A percentile compares a stretch with the other conserved stretches of the same genome.
Conservation (phyloP, 2,329 filamentous ascomycete genomes). For the Scedosporium dehoogii region DNA sequence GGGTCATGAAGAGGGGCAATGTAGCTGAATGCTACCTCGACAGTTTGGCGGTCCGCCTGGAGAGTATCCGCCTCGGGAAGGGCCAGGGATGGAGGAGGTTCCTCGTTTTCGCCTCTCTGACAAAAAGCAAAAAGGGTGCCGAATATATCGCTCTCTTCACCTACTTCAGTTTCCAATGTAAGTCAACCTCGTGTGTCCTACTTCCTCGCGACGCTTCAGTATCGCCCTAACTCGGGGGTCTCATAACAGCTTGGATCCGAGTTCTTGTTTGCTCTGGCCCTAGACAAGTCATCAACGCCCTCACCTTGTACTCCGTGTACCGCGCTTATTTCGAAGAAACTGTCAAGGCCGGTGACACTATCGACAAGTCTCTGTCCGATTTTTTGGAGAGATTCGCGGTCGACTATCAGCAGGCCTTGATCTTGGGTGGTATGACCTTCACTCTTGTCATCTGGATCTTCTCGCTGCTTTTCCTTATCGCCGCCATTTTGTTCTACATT, state of each 20-base stretch:
- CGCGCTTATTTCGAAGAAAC: slow-evolving; percentile 38
- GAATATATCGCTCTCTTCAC: slow-evolving; percentile 88
- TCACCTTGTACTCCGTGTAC: slow-evolving; percentile 82
- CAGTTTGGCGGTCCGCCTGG: slow-evolving; percentile 71
- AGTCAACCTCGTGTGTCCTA: slow-evolving; percentile 15
- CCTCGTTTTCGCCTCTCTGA: slow-evolving; percentile 83
- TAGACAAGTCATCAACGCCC: slow-evolving; percentile 79
- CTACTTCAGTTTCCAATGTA: slow-evolving; percentile 67
- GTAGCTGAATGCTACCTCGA: slow-evolving; percentile 90
- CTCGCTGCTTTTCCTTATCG: slow-evolving; percentile 62
- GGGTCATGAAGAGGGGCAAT: slow-evolving; percentile 74
- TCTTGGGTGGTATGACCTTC: slow-evolving; percentile 86
- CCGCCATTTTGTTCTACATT: slow-evolving; percentile 69
- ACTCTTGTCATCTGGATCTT: slow-evolving; percentile 85
- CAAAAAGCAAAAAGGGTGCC: slow-evolving; percentile 80
- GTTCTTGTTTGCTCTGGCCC: slow-evolving; percentile 86
- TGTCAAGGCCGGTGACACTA: slow-evolving; percentile 21
- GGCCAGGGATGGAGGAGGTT: slow-evolving; percentile 82
- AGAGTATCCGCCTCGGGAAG: slow-evolving; percentile 66
- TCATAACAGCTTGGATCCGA: slow-evolving; percentile 63
- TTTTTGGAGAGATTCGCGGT: slow-evolving; percentile 68
- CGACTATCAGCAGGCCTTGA: slow-evolving; percentile 63
- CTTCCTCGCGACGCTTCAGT: background rate
- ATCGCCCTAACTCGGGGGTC: slow-evolving; percentile 11
- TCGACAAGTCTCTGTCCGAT: slow-evolving; percentile 67